Evolutionary conservation across 108 stramenopile genomes (phyloP).

Genomic region (Schizochytrium sp.): DNA sequence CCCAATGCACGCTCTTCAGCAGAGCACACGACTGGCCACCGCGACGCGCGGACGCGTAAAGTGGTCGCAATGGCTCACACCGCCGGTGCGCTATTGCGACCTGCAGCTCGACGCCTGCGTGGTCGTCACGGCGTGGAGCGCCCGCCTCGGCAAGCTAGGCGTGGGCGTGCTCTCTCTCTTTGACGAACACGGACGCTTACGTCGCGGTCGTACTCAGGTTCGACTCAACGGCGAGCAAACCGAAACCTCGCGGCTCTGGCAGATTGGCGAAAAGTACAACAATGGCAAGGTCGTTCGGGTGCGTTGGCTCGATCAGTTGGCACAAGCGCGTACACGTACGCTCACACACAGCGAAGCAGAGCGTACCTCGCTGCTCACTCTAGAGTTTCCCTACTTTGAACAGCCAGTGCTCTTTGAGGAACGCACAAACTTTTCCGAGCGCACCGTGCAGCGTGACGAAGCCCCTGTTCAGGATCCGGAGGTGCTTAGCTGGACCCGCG

Average conservation of each 20-base stretch:
- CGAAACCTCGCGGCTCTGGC: neutral
- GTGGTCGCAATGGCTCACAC: neutral
- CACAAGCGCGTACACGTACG: neutral
- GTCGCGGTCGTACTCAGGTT: neutral
- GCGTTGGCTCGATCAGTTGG: slow-evolving; percentile 17
- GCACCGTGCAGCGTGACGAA: neutral
- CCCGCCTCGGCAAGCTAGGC: neutral
- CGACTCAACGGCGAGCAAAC: neutral
- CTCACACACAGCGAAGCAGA: neutral
- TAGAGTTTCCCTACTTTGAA: slow-evolving; percentile 33
- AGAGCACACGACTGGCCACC: neutral
- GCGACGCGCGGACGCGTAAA: neutral
- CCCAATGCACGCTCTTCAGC: neutral
- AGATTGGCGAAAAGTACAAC: neutral
- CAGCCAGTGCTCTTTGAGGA: slow-evolving; percentile 44
- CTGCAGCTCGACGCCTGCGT: slow-evolving; percentile 21
- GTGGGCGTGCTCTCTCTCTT: neutral
- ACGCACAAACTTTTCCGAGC: slow-evolving; percentile 23
- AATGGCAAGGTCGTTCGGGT: neutral
- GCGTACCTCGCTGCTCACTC: slow-evolving; percentile 8
- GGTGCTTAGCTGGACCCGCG: neutral
- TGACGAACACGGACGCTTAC: slow-evolving; percentile 12
- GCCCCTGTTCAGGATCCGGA: neutral
- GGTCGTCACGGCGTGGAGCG: slow-evolving; percentile 12
- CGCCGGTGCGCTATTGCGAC: slow-evolving; percentile 27